Evolutionary conservation across 805 yeast species (phyloP).

Genomic region (Groenewaldozyma salmanticensis): DNA sequence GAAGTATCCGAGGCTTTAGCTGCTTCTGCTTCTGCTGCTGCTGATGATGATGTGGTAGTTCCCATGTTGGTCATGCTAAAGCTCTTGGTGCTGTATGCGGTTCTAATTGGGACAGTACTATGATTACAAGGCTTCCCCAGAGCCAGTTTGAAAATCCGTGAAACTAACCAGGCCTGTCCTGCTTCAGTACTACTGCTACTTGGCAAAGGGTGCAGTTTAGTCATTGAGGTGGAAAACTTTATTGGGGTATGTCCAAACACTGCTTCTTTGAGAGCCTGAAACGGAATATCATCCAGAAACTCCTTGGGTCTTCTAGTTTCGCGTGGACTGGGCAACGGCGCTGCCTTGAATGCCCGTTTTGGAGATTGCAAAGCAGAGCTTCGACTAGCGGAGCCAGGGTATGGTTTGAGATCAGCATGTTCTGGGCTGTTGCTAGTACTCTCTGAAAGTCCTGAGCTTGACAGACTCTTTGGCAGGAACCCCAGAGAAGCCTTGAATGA

Average conservation of each 20-base stretch:
- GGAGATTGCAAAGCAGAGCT: too few relatives aligned
- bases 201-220: slow-evolving; percentile 19
- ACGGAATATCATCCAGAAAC: slow-evolving; percentile 6
- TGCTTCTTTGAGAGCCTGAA: slow-evolving; percentile 13
- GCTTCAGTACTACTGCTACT: not conserved
- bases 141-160: slow-evolving; percentile 18
- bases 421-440: not conserved
- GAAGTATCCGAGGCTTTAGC: not conserved
- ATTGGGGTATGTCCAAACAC: slow-evolving; percentile 20
- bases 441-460: not conserved
- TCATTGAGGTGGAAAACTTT: slow-evolving; percentile 12
- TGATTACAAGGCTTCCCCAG: slow-evolving; percentile 1
- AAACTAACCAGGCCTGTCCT: slow-evolving; percentile 12
- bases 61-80: not conserved
- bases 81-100: not conserved
- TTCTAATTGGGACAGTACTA: not conserved
- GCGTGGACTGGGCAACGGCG: not conserved
- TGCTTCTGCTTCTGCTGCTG: not conserved
- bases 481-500: not conserved
- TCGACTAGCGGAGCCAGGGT: not conserved
- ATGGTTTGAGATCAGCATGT: not conserved
- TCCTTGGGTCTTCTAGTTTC: not conserved
- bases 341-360: too few relatives aligned
- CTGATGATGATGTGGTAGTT: not conserved
- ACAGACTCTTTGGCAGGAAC: not conserved